Evolutionary conservation across 2,329 filamentous ascomycete genomes (phyloP).

Genomic region (Neospermospora avenae): DNA sequence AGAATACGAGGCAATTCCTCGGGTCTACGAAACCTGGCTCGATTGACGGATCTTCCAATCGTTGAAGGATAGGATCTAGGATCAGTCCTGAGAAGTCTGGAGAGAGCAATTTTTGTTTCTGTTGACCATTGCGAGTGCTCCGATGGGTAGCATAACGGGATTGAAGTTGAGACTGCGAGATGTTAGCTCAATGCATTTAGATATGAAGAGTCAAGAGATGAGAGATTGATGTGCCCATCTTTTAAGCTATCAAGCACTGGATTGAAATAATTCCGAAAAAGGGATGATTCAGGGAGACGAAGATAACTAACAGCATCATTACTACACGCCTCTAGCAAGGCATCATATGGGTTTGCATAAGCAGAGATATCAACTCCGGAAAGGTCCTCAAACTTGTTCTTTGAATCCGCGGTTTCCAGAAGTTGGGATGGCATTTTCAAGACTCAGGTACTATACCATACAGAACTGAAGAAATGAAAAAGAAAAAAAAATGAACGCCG

Average conservation of each 20-base stretch:
- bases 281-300: not conserved
- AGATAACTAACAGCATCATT: conserved; percentile 31
- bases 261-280: not conserved
- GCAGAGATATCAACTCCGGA: conserved; percentile 33
- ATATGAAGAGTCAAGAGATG: too few relatives aligned
- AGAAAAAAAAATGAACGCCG: not conserved
- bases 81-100: conserved; percentile 65
- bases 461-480: not conserved
- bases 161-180: conserved; percentile 30
- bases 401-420: conserved; percentile 25
- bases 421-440: conserved; percentile 7
- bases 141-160: conserved; percentile 67
- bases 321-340: conserved; percentile 34
- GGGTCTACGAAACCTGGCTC: conserved; percentile 71
- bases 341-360: conserved; percentile 35
- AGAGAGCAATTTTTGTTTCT: conserved; percentile 69
- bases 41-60: conserved; percentile 60
- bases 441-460: not conserved
- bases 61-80: conserved; percentile 72
- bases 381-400: conserved; percentile 35
- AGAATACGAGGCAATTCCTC: conserved; percentile 81
- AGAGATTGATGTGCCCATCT: too few relatives aligned
- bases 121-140: conserved; percentile 69
- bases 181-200: not conserved
- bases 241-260: too few relatives aligned